Evolutionary conservation across 306 rosid genomes (phyloP).

Genomic region (Prunus persica): DNA sequence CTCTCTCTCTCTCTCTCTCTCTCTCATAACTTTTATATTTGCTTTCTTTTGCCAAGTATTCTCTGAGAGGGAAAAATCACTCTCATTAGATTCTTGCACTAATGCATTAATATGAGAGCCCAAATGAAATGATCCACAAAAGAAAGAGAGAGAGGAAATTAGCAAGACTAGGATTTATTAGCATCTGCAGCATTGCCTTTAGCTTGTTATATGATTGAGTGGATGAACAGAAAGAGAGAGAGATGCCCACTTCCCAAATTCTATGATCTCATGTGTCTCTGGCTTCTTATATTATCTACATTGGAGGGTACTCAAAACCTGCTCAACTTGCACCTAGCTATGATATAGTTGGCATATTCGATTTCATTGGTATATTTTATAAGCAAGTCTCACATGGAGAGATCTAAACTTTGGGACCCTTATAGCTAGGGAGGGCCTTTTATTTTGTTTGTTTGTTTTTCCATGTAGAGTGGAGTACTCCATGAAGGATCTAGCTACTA

Average conservation of each 20-base stretch:
- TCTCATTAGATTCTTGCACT: constrained; percentile 27
- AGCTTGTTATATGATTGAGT: constrained; percentile 33
- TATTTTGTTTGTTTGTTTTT: too few species aligned
- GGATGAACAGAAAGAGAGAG: constrained; percentile 43
- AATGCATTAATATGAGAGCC: neutral
- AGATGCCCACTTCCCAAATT: constrained; percentile 48
- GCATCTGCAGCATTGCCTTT: constrained; percentile 24
- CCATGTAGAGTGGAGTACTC: neutral
- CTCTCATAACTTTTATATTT: neutral
- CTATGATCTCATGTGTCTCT: constrained; percentile 22
- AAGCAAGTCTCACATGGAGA: constrained; percentile 3
- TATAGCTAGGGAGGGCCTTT: neutral
- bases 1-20: neutral
- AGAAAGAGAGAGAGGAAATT: constrained; percentile 5
- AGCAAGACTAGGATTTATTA: constrained; percentile 18
- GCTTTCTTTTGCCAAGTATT: constrained; percentile 6
- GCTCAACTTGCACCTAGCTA: neutral
- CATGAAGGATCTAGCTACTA: neutral
- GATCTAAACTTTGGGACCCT: neutral
- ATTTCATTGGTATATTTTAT: neutral
- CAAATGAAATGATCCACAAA: constrained; percentile 21
- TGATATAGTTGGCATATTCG: neutral
- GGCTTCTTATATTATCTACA: neutral
- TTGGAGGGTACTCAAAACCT: neutral
- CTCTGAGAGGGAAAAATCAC: constrained; percentile 20